phyloP scores from a whole-genome alignment of 352 stramenopile genomes.

The Stephanocyclus meneghinianus region DNA sequence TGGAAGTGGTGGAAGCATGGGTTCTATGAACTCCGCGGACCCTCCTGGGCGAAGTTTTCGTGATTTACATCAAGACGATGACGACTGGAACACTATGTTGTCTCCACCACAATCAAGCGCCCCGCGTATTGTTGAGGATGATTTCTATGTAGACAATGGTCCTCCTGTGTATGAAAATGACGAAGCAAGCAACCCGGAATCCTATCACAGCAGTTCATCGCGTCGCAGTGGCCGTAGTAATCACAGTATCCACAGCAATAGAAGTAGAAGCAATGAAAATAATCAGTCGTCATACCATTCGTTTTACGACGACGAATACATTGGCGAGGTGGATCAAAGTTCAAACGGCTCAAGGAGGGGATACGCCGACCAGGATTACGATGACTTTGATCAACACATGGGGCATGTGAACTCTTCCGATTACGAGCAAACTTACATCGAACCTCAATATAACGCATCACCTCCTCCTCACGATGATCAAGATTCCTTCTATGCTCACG shows the following conservation, averaged over 20 bases:
- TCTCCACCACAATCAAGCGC: neutral
- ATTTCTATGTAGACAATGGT: neutral
- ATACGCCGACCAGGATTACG: neutral
- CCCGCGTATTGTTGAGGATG: neutral
- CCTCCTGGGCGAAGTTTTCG: constrained; percentile 49
- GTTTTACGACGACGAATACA: constrained; percentile 17
- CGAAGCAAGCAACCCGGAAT: constrained; percentile 11
- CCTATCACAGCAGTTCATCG: constrained; percentile 21
- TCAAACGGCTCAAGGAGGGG: constrained; percentile 2
- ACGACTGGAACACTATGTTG: constrained; percentile 9
- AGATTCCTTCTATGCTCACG: neutral
- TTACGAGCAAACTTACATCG: constrained; percentile 1
- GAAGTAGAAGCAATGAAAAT: constrained; percentile 9
- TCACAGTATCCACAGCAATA: constrained; percentile 16
- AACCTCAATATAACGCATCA: neutral
- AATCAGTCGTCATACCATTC: constrained; percentile 15
- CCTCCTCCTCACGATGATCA: neutral
- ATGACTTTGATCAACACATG: constrained; percentile 7
- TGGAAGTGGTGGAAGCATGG: constrained; percentile 5
- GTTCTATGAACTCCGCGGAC: constrained; percentile 42
- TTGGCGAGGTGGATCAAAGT: constrained; percentile 5
- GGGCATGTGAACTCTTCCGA: neutral
- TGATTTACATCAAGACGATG: constrained; percentile 33
- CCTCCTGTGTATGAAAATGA: constrained; percentile 15
- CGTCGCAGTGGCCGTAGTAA: constrained; percentile 7